A percentile compares a stretch with the other conserved stretches of the same genome.
Evolutionary conservation across 2,329 filamentous ascomycete species (phyloP).

Genomic region (Elsinoe perseae): DNA sequence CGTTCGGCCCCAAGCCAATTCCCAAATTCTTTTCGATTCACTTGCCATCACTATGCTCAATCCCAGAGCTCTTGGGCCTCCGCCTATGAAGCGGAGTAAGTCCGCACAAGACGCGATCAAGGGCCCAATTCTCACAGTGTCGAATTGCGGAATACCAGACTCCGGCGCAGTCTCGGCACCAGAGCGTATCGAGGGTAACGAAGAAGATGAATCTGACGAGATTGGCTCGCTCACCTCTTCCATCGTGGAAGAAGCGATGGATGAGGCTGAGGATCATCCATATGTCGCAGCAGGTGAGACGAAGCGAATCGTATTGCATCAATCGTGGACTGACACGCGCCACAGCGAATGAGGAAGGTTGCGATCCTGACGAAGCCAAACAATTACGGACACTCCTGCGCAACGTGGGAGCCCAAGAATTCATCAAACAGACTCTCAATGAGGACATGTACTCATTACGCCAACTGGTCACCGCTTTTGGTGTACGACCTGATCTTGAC

Average conservation of each 20-base stretch:
- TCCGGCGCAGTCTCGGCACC: constrained; percentile 9
- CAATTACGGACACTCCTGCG: constrained; percentile 47
- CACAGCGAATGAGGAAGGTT: constrained; percentile 16
- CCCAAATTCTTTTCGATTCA: not conserved
- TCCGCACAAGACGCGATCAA: not conserved
- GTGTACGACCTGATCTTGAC: constrained; percentile 62
- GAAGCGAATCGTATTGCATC: not conserved
- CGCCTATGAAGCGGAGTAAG: constrained; percentile 13
- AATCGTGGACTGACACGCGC: not conserved
- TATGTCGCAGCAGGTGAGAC: constrained; percentile 16
- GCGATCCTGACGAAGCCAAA: constrained; percentile 17
- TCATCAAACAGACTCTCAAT: constrained; percentile 65
- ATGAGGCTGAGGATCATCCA: constrained; percentile 18
- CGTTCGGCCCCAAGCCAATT: not conserved
- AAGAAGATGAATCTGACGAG: not conserved
- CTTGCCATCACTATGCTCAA: not conserved
- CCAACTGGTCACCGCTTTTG: constrained; percentile 81
- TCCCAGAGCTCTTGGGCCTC: not conserved
- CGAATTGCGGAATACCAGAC: not conserved
- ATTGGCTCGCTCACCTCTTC: constrained; percentile 11
- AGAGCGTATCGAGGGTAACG: constrained; percentile 13
- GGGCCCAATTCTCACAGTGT: not conserved
- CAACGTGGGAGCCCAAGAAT: constrained; percentile 66
- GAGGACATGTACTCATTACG: constrained; percentile 64
- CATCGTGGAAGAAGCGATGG: constrained; percentile 17